Evolutionary conservation across 2,329 filamentous ascomycete species (phyloP).

Genomic region (Colletotrichum godetiae): DNA sequence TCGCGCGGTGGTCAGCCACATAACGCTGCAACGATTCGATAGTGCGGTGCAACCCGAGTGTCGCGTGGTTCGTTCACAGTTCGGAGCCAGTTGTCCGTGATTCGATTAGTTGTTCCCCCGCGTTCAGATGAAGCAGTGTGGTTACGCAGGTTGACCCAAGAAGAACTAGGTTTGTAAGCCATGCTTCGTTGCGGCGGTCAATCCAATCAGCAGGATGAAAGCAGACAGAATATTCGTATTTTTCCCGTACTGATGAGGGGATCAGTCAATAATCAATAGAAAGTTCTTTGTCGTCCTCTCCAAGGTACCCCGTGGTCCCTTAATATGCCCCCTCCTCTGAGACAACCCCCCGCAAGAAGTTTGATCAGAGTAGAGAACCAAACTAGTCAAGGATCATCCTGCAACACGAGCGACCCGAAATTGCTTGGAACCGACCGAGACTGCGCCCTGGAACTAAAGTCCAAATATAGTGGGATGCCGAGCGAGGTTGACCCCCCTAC

Average conservation of each 20-base stretch:
- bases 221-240: neutral
- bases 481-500: neutral
- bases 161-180: neutral
- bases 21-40: neutral
- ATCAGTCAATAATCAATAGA: no score
- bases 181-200: neutral
- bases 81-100: slow-evolving; percentile 16
- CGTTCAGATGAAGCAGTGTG: slow-evolving; percentile 16
- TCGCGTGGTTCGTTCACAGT: neutral
- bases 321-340: neutral
- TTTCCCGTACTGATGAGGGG: no score
- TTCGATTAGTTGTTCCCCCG: neutral
- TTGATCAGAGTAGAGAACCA: neutral
- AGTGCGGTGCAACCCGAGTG: neutral
- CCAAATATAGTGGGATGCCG: neutral
- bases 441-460: neutral
- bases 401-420: neutral
- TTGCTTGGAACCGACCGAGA: neutral
- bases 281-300: neutral
- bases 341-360: neutral
- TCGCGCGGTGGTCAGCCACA: neutral
- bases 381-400: slow-evolving; percentile 7
- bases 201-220: neutral
- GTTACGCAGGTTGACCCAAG: neutral
- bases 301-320: neutral